Evolutionary conservation across 2,329 filamentous ascomycete species (phyloP).

Genomic region (Verticillium longisporum): DNA sequence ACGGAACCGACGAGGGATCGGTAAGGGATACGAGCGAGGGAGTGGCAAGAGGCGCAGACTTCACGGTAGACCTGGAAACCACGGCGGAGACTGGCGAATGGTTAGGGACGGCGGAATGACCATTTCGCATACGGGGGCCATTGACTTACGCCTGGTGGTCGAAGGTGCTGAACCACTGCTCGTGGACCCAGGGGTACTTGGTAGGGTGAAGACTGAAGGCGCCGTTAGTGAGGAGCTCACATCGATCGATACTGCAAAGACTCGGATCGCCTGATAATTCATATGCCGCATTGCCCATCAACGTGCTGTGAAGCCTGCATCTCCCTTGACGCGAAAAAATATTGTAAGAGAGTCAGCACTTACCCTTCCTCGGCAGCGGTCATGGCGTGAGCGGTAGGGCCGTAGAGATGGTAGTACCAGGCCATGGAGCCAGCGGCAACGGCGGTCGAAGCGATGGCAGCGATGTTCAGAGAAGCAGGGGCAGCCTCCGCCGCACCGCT

Average conservation of each 20-base stretch:
- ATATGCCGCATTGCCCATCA: conserved; percentile 9
- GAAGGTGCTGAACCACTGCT: conserved; percentile 89
- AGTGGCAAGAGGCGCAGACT: conserved; percentile 97
- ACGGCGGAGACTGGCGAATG: conserved; percentile 70
- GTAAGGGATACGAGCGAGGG: conserved; percentile 89
- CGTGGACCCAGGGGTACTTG: conserved; percentile 92
- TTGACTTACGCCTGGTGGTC: conserved; percentile 86
- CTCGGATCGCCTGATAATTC: conserved; percentile 2
- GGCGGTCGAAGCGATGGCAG: conserved; percentile 79
- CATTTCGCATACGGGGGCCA: not conserved
- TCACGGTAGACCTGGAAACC: conserved; percentile 99
- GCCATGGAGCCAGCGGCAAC: conserved; percentile 83
- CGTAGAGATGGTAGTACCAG: conserved; percentile 98
- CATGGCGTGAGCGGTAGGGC: conserved; percentile 78
- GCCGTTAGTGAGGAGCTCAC: not conserved
- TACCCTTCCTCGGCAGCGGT: conserved; percentile 97
- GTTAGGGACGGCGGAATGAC: conserved; percentile 5
- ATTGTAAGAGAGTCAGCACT: conserved; percentile 35
- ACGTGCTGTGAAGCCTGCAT: not conserved
- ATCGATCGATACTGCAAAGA: not conserved
- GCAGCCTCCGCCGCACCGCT: conserved; percentile 63
- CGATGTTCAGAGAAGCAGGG: conserved; percentile 76
- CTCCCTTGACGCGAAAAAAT: not conserved
- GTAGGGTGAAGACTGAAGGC: conserved; percentile 74
- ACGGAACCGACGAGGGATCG: conserved; percentile 82